Evolutionary conservation across 2,329 filamentous ascomycete genomes (phyloP), one percentile per base, ranked within the genome.

Genomic region (Cercospora sp.): DNA sequence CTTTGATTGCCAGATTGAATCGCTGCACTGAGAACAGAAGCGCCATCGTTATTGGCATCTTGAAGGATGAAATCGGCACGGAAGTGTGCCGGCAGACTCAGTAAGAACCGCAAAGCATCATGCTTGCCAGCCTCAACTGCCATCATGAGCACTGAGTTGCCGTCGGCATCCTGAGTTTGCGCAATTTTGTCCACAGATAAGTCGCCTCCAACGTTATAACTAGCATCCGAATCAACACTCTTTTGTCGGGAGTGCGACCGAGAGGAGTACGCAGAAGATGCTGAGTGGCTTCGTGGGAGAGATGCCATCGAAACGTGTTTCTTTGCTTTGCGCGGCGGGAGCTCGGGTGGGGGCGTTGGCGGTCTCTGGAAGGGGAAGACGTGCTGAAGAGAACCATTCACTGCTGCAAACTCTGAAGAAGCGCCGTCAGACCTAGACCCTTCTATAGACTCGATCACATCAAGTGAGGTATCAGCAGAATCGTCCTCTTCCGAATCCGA

Each of bases 351-450:
- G 28, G 83, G 82, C 23, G 80, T 84, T 53, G 81, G 78, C 68
- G 87, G 87, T 65, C 85, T 86, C 77, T 96, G 91, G 70, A 97
- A 98, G 0, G 94, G 94, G 73, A 97, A 97, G 1, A 98, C 93
- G 76, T 98, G 94, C 63, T 90, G 87, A 3, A 98, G 72, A 2
- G 82, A 82, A 2, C 81, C 81, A 61, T 77, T 75, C n/a, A 77
- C 70, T 6, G 75, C 73, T n/a, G 73, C 76, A 67, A 79, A 79
- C 20, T 75, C 73, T 55, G 61, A 64, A 36, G 65, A 33, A 16
- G 59, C 51, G n/a, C 42, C 60, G 31, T 65, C 53, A 4, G 18
- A 30, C 26, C 23, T 16, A 9, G 48, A 26, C 4, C 18, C 31
- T 33, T 48, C 60, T 36, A 33, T 31, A 59, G 28, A 36, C 42